A percentile compares a stretch with the other conserved stretches of the same genome.
These are phyloP conservation scores for Sisymbrium altissimum DNA, from an alignment of 345 rosid genomes.

Conservation along the genomic window DNA sequence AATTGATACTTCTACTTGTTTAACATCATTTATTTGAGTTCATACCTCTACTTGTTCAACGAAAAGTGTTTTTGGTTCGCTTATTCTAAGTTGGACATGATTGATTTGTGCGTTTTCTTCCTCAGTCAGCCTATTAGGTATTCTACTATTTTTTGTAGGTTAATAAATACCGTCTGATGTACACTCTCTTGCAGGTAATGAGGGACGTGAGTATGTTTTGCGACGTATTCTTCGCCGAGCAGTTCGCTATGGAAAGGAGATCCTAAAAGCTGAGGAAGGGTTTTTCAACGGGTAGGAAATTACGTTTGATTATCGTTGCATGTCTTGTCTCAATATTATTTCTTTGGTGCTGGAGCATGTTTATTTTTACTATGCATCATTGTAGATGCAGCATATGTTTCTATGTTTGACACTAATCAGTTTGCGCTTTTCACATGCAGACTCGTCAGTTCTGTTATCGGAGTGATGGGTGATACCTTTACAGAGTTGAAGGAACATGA, in stretches of 20 bases:
- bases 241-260: conserved; percentile 90
- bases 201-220: conserved; percentile 94
- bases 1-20: neutral
- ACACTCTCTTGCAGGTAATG: conserved; percentile 60
- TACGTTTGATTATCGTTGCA: neutral
- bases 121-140: neutral
- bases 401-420: neutral
- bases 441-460: conserved; percentile 69
- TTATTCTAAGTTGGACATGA: neutral
- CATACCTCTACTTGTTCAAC: neutral
- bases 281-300: conserved; percentile 78
- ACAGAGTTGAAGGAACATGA: conserved; percentile 85
- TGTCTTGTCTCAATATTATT: neutral
- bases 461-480: conserved; percentile 78
- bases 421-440: conserved; percentile 38
- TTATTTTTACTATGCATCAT: neutral
- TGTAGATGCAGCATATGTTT: neutral
- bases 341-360: neutral
- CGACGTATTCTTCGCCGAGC: conserved; percentile 98
- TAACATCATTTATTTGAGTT: neutral
- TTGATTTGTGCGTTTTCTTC: neutral
- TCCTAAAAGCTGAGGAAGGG: conserved; percentile 83
- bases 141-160: neutral
- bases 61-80: neutral
- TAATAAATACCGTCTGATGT: neutral